Evolutionary conservation across 2,329 filamentous ascomycete species (phyloP), one percentile per base, ranked within the genome.

Genomic region (Chaetomium sp.): DNA sequence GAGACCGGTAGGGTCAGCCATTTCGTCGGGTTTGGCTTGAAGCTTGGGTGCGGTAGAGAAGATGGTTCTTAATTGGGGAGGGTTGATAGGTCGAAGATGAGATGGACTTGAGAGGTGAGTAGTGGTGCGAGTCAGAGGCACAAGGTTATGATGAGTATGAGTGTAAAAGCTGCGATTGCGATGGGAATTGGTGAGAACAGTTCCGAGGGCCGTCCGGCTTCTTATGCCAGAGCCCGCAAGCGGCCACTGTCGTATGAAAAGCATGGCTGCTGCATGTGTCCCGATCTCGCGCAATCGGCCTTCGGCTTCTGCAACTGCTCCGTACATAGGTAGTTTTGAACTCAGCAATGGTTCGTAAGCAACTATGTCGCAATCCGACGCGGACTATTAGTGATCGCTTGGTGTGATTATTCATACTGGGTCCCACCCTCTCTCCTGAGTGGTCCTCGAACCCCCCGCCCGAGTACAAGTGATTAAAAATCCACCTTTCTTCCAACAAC

Each of bases 1-100:
- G 65, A 87, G 78, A 63, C 86, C 85, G 6, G 81, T 85, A 21
- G 84, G 82, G 64, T 78, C 75, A 25, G 75, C 68, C 75, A 77
- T 77, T 25, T 60, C 50, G 62, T 57, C 47, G 58, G 45, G n/a
- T 63, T 27, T 54, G 47, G 9, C 21, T 35, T 60, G 59, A 31
- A 51, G 29, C 1, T 71, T 69, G 23, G 35, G 19, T 4, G 33
- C 23, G 29, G 59, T 59, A 16, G 59, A 50, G n/a, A 49, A 50
- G n/a, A 62, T 23, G 35, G 33, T 10, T 35, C 63, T 55, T 7
- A 23, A 7, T 13, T 47, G 51, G 10, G 27, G 2, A 13, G 7
- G 21, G 2, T 27, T 47, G 21, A 16, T 0, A 16, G 35, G 56
- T 25, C 10, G 47, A 29, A n/a, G 50, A 50, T 50, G 57, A n/a